Base-by-base conservation (phyloP, 352 stramenopile genomes). In the Globisporangium radiosum region DNA sequence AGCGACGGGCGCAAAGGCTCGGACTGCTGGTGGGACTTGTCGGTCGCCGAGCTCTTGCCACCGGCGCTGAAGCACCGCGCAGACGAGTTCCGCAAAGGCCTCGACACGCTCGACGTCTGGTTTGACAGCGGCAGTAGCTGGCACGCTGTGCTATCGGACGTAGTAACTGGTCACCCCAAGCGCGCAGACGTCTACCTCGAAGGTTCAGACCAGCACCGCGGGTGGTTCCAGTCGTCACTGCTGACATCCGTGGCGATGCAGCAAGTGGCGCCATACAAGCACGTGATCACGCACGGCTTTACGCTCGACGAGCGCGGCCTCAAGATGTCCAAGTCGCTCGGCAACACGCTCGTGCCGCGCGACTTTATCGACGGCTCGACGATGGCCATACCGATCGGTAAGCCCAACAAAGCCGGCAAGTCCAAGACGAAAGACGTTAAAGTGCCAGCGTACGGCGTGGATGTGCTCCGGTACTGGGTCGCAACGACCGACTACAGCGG, bases 291-390 rank as follows among this genome's bases (percentile, higher is more conserved):
- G 8, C 97, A 99, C 75, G 97, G 97, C 52, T 99, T 99, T 69
- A 88, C 98, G 5, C 73, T 99, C n/a, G 97, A 99, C 67, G 97
- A 99, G 47, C 95, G 98, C 47, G 97, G 96, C 15, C 92, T 86
- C 62, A 99, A 99, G 78, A 99, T 99, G 97, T 98, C 93, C 42
- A 99, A 99, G 70, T 98, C 92, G 37, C 70, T 99, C 2, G 97
- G 97, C 53, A 99, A 99, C 68, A 96, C 97, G 4, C 79, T 99
- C 49, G 87, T 97, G 63, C 97, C 96, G 6, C 68, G 82, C 19
- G 73, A 97, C 58, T 94, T 99, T 40, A 99, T 99, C 64, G 90
- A 99, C 57, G 96, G 96, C 47, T 70, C 66, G 33, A 75, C 72
- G 2, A 69, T 87, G 68, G 61, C 63, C 68, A 72, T 66, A 81